A percentile compares a stretch with the other conserved stretches of the same genome.
Evolutionary conservation across 257 asterid species (phyloP).

Genomic region (Nicotiana benthamiana): DNA sequence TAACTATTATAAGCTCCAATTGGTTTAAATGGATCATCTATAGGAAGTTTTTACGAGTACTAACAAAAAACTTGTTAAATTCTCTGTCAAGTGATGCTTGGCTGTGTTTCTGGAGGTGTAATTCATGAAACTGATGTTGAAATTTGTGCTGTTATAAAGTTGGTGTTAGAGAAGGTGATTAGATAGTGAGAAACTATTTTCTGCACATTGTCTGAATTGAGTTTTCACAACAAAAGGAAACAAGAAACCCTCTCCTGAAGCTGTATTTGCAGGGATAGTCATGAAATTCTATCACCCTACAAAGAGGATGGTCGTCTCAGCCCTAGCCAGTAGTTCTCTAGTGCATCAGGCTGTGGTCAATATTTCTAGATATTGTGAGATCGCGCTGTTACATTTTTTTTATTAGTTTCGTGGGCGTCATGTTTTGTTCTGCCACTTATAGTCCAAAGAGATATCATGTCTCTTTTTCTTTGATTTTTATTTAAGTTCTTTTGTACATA

Average conservation of each 20-base stretch:
- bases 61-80: not conserved
- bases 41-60: not conserved
- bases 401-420: not conserved
- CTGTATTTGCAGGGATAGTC: not conserved
- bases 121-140: not conserved
- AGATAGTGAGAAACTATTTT: not conserved
- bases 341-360: slow-evolving; percentile 2
- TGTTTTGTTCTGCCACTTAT: not conserved
- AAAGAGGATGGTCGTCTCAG: not conserved
- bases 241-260: not conserved
- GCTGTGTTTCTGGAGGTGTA: not conserved
- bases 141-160: not conserved
- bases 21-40: not conserved
- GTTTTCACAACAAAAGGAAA: not conserved
- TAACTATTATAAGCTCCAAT: not conserved
- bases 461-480: not conserved
- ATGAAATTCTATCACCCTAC: slow-evolving; percentile 2
- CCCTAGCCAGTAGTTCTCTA: not conserved
- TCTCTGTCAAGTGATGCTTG: not conserved
- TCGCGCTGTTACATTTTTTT: not conserved
- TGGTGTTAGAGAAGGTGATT: not conserved
- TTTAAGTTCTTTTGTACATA: not conserved
- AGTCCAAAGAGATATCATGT: not conserved
- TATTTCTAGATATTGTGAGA: not conserved
- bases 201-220: not conserved